Evolutionary conservation across 768 basidiomycete genomes (phyloP).

Genomic region (Neoboletus subvelutipes): DNA sequence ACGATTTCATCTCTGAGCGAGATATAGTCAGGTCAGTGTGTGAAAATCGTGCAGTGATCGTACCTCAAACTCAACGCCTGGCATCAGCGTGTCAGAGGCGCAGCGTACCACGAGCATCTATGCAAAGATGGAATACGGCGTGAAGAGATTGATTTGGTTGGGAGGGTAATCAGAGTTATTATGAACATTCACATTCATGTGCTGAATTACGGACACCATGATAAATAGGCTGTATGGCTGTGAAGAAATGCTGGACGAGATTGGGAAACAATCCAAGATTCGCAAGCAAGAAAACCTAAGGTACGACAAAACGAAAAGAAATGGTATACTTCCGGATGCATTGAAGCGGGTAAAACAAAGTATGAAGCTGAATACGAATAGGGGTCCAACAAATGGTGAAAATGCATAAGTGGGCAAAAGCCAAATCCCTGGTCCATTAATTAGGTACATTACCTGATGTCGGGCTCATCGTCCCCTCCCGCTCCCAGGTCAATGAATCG

Average conservation of each 20-base stretch:
- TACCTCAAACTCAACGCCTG: background rate
- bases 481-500: slow-evolving; percentile 70
- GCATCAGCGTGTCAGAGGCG: slow-evolving; percentile 71
- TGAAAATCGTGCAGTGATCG: background rate
- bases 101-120: slow-evolving; percentile 82
- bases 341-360: slow-evolving; percentile 16
- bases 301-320: slow-evolving; percentile 19
- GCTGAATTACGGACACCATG: slow-evolving; percentile 11
- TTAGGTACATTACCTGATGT: slow-evolving; percentile 33
- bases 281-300: slow-evolving; percentile 2
- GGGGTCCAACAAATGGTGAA: slow-evolving; percentile 16
- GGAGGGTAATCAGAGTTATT: slow-evolving; percentile 48
- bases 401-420: slow-evolving; percentile 8
- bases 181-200: background rate
- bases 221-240: slow-evolving; percentile 17
- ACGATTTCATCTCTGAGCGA: slow-evolving; percentile 54
- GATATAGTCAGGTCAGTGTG: slow-evolving; percentile 76
- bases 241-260: slow-evolving; percentile 6
- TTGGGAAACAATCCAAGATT: slow-evolving; percentile 7
- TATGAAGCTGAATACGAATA: slow-evolving; percentile 18
- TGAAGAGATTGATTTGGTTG: slow-evolving; percentile 89
- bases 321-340: slow-evolving; percentile 25
- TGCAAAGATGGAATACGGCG: slow-evolving; percentile 90
- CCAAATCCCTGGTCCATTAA: slow-evolving; percentile 19
- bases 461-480: slow-evolving; percentile 28